Percentiles rank a stretch among this genome's conserved stretches.
Evolutionary conservation across 331 rosid genomes (phyloP).

Genomic region (Saraca asoca): DNA sequence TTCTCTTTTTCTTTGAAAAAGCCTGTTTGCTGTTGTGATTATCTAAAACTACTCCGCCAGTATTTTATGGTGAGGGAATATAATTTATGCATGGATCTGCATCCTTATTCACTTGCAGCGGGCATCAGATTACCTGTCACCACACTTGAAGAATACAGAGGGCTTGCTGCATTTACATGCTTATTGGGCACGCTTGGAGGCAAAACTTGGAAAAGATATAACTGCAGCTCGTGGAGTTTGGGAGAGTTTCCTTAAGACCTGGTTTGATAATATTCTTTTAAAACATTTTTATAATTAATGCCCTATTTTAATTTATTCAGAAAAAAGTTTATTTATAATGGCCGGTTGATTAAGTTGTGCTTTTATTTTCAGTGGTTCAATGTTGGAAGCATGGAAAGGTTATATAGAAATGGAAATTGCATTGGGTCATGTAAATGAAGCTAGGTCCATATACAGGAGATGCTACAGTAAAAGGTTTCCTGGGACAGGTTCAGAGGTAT

Average conservation of each 20-base stretch:
- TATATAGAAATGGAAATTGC: constrained; percentile 83
- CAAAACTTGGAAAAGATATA: constrained; percentile 59
- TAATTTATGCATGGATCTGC: neutral
- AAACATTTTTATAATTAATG: constrained; percentile 21
- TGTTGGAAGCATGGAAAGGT: constrained; percentile 80
- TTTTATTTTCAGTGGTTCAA: constrained; percentile 58
- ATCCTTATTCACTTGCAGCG: constrained; percentile 49
- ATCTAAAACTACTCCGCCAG: constrained; percentile 3
- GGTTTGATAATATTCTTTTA: constrained; percentile 52
- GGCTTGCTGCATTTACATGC: constrained; percentile 64
- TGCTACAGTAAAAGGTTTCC: constrained; percentile 80
- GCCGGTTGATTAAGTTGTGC: neutral
- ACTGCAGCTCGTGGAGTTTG: constrained; percentile 87
- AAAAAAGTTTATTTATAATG: neutral
- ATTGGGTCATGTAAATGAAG: constrained; percentile 66
- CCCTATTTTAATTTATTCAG: constrained; percentile 23
- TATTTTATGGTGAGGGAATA: constrained; percentile 7
- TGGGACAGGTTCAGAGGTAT: constrained; percentile 90
- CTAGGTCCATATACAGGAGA: constrained; percentile 79
- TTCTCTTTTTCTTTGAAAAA: too few relatives aligned
- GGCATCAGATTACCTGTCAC: constrained; percentile 79
- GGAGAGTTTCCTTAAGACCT: constrained; percentile 79
- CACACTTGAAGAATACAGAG: constrained; percentile 77
- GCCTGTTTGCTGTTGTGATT: neutral
- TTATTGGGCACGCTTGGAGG: constrained; percentile 92